A percentile compares a stretch with the other conserved stretches of the same genome.
Conservation (phyloP, 2,329 filamentous ascomycete genomes). For the Colletotrichum agaves region DNA sequence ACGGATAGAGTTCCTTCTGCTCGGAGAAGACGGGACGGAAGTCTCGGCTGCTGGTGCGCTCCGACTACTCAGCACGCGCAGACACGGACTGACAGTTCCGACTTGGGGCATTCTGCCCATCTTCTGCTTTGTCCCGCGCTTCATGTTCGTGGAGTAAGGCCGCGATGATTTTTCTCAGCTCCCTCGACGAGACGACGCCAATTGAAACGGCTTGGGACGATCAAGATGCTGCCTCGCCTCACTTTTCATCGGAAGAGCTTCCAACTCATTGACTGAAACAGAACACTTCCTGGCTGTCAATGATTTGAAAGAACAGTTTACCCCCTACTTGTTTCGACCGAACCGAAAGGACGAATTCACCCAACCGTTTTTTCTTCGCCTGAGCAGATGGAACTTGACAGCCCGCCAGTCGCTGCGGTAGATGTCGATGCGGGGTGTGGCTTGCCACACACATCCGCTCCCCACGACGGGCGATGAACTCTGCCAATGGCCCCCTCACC, state of each 20-base stretch:
- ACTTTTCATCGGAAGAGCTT: not conserved
- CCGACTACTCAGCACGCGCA: conserved; percentile 5
- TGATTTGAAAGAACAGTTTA: no score
- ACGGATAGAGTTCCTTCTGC: not conserved
- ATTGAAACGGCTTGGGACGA: conserved; percentile 1
- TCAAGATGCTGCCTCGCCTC: not conserved
- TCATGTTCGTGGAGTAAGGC: not conserved
- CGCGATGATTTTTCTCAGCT: not conserved
- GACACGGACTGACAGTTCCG: not conserved
- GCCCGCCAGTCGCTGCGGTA: not conserved
- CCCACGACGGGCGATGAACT: not conserved
- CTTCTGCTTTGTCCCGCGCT: conserved; percentile 9
- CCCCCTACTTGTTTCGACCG: not conserved
- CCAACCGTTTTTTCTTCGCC: not conserved
- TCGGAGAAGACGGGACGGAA: not conserved
- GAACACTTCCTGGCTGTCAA: not conserved
- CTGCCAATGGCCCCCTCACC: no score
- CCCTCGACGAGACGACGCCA: not conserved
- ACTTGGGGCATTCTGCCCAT: conserved; percentile 1
- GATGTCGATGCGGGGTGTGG: conserved; percentile 6
- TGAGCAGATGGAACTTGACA: not conserved
- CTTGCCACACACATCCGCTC: conserved; percentile 16
- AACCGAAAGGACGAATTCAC: not conserved
- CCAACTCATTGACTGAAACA: not conserved
- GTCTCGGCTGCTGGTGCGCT: not conserved